These are phyloP conservation scores for Metschnikowia matae DNA, from an alignment of 805 yeast genomes.

Conservation along the genomic window DNA sequence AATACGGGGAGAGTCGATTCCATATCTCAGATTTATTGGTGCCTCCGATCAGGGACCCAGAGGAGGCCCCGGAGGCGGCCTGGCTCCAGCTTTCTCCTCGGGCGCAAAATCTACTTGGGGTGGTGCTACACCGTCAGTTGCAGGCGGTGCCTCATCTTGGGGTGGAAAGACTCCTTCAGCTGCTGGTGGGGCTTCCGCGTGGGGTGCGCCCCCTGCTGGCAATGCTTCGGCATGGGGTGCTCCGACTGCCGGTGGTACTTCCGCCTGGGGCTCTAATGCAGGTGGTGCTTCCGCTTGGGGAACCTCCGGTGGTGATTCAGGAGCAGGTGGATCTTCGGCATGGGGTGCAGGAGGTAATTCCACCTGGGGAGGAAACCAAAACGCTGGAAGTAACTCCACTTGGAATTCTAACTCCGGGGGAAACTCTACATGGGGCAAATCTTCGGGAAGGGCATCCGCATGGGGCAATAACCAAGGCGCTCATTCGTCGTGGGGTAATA, in stretches of 20 bases:
- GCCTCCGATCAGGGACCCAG: slow-evolving; percentile 28
- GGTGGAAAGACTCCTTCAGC: slow-evolving; percentile 11
- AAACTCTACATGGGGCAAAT: slow-evolving; percentile 30
- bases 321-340: slow-evolving; percentile 15
- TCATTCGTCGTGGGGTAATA: slow-evolving; percentile 30
- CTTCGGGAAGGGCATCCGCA: slow-evolving; percentile 15
- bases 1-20: slow-evolving; percentile 65
- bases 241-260: slow-evolving; percentile 25
- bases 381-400: slow-evolving; percentile 17
- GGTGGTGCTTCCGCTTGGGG: slow-evolving; percentile 41
- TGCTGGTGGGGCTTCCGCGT: slow-evolving; percentile 40
- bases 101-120: slow-evolving; percentile 57
- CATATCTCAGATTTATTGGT: slow-evolving; percentile 76
- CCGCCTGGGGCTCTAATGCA: slow-evolving; percentile 36
- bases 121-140: slow-evolving; percentile 22
- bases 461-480: slow-evolving; percentile 15
- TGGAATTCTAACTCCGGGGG: slow-evolving; percentile 29
- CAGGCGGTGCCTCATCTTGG: slow-evolving; percentile 43
- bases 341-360: slow-evolving; percentile 22
- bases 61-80: slow-evolving; percentile 18
- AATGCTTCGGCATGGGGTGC: slow-evolving; percentile 24
- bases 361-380: slow-evolving; percentile 14
- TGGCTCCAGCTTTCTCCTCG: slow-evolving; percentile 34
- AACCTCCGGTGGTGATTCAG: slow-evolving; percentile 3
- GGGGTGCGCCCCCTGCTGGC: slow-evolving; percentile 31